Conservation (phyloP, 345 rosid species). For the Pseudoturritis turrita region DNA sequence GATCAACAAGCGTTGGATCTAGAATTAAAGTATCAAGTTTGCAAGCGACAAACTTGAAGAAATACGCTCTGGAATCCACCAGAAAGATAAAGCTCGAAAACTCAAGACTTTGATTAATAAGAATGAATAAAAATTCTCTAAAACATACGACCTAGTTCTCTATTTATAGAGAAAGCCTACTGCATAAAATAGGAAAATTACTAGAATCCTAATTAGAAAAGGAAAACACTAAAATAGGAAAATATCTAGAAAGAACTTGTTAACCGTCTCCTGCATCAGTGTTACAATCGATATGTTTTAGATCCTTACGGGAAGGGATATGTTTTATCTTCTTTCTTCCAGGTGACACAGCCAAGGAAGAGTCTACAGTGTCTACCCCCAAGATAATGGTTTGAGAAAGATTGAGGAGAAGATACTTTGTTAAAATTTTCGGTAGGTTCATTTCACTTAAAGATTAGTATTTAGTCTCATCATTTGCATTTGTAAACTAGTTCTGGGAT, state of each 20-base stretch:
- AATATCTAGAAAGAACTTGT: too few relatives aligned
- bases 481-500: not conserved
- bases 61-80: too few relatives aligned
- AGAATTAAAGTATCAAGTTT: not conserved
- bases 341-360: conserved; percentile 22
- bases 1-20: not conserved
- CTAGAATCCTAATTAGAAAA: too few relatives aligned
- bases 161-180: too few relatives aligned
- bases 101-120: too few relatives aligned
- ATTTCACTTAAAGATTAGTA: not conserved
- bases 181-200: too few relatives aligned
- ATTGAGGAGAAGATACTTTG: not conserved
- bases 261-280: not conserved
- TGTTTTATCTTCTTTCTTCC: not conserved
- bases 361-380: conserved; percentile 14
- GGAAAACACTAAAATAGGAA: too few relatives aligned
- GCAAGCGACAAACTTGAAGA: too few relatives aligned
- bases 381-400: conserved; percentile 20
- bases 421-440: not conserved
- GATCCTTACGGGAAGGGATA: not conserved
- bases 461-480: not conserved
- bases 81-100: too few relatives aligned
- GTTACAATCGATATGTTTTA: not conserved
- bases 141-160: too few relatives aligned
- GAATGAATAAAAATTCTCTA: too few relatives aligned